Evolutionary conservation across 2,329 filamentous ascomycete genomes (phyloP), one percentile per base, ranked within the genome.

Genomic region (Hyphodiscus sp.): DNA sequence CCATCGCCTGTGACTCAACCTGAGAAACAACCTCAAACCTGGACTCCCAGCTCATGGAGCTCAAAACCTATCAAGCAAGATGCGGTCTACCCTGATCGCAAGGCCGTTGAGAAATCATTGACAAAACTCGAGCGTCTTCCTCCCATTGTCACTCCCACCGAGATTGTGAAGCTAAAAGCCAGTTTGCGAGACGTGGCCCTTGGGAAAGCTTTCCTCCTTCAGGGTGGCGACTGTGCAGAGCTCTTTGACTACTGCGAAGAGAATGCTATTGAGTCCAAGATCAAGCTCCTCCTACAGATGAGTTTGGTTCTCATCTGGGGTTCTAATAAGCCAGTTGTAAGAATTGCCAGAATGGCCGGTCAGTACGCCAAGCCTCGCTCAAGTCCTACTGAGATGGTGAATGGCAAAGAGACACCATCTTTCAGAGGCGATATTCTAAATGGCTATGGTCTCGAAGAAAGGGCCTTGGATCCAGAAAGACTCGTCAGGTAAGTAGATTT

Each of bases 341-440:
- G 94, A 62, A 95, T 99, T 65, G 94, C 90, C 16, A 84, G 94
- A 56, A 96, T 97, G 84, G 94, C 94, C 13, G 94, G 94, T 2
- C 94, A 99, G 76, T 99, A 96, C 67, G 94, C 94, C 29, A 99
- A 99, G 73, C 94, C 92, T 2, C 79, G 94, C 53, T 96, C 90
- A 3, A 95, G 86, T 63, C 88, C 92, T 0, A 91, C 83, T 41
- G 94, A 99, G 74, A 79, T 83, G 1, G 75, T 95, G 49, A 76
- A 95, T 59, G 91, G 91, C 49, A 81, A 82, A 55, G 82, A 90
- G 66, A 86, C 96, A 51, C 88, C 89, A 3, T 94, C 89, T 43
- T 99, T 97, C 78, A 80, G 94, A 50, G 94, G 94, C 16, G 94
- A 99, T 64, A 97, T 97, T 57, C 78, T 99, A 59, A 99, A 99